Conservation (phyloP, 2,329 filamentous ascomycete genomes). For the Tolypocladium endophyticum region DNA sequence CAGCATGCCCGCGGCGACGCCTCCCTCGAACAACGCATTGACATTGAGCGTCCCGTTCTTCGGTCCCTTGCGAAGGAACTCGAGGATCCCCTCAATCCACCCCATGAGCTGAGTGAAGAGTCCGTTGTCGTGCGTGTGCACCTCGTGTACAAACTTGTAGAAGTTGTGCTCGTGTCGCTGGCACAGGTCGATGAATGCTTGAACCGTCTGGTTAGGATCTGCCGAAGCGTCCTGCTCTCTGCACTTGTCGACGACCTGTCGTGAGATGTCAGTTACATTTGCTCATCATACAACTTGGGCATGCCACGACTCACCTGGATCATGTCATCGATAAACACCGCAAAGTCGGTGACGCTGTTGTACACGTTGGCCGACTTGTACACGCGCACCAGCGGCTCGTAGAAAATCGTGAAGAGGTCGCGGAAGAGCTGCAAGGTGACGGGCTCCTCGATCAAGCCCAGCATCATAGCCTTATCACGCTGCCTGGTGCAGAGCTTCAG, state of each 20-base stretch:
- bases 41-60: constrained; percentile 81
- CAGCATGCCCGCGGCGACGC: constrained; percentile 54
- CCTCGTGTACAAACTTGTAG: constrained; percentile 98
- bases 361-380: constrained; percentile 99
- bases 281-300: background rate
- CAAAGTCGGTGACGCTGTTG: constrained; percentile 93
- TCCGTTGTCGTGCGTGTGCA: constrained; percentile 92
- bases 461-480: constrained; percentile 95
- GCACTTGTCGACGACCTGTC: constrained; percentile 53
- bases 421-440: constrained; percentile 95
- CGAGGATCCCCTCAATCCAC: constrained; percentile 92
- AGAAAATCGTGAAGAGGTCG: constrained; percentile 97
- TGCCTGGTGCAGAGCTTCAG: constrained; percentile 86
- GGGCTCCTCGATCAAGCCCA: constrained; percentile 87
- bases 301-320: constrained; percentile 50
- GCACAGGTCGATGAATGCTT: constrained; percentile 95
- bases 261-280: constrained; percentile 5
- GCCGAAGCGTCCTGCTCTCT: constrained; percentile 73
- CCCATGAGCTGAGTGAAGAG: constrained; percentile 94
- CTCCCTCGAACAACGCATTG: constrained; percentile 83
- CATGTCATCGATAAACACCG: constrained; percentile 83
- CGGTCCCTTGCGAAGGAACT: constrained; percentile 82
- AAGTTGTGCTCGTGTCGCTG: constrained; percentile 92
- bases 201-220: constrained; percentile 95
- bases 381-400: constrained; percentile 90